A percentile compares a stretch with the other conserved stretches of the same genome.
Conservation (phyloP, 192 early-diverging fungal species). For the Pilobolus umbonatus region DNA sequence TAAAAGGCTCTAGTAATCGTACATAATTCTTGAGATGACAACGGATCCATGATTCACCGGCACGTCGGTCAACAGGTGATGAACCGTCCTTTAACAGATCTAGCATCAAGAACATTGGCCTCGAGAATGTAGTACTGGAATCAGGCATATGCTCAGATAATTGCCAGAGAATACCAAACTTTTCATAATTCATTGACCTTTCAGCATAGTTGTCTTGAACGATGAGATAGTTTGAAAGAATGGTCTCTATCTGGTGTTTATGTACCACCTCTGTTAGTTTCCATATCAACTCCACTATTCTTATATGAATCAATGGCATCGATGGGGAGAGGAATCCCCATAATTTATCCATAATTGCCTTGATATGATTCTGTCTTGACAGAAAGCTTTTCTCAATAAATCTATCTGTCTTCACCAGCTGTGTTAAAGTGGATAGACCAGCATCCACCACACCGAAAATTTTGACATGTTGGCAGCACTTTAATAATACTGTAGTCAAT, state of each 20-base stretch:
- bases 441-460: constrained; percentile 49
- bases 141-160: constrained; percentile 48
- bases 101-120: constrained; percentile 75
- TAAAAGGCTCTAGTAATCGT: constrained; percentile 56
- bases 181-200: constrained; percentile 44
- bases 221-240: constrained; percentile 49
- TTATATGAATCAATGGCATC: constrained; percentile 50
- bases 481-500: constrained; percentile 15
- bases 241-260: constrained; percentile 58
- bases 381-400: constrained; percentile 30
- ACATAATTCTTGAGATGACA: constrained; percentile 56
- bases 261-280: constrained; percentile 47
- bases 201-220: constrained; percentile 25
- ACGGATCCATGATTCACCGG: constrained; percentile 69
- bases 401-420: constrained; percentile 33
- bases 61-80: constrained; percentile 48
- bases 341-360: constrained; percentile 42
- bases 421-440: constrained; percentile 38
- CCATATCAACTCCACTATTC: constrained; percentile 64
- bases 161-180: constrained; percentile 70
- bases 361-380: constrained; percentile 33
- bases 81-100: constrained; percentile 58
- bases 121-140: constrained; percentile 50
- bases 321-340: constrained; percentile 67
- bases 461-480: constrained; percentile 29